Percentiles rank a stretch among this genome's conserved stretches.
Evolutionary conservation across 352 stramenopile species (phyloP).

Genomic region (Thraustochytrium sp.): DNA sequence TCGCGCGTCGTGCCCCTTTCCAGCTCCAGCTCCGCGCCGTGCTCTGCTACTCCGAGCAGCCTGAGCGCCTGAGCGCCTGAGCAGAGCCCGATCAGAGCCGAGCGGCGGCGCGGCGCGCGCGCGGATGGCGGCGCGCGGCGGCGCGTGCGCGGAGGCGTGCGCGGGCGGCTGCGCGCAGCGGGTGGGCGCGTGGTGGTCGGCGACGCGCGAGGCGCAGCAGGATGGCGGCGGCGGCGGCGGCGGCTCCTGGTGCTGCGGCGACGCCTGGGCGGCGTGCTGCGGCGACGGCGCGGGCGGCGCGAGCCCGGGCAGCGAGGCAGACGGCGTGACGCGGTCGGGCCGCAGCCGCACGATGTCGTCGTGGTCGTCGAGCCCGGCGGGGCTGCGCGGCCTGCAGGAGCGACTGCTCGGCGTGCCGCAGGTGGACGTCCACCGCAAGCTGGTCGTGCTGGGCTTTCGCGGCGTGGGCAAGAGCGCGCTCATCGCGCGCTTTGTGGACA

Average conservation of each 20-base stretch:
- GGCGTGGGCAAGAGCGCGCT: slow-evolving; percentile 80
- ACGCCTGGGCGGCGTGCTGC: no score
- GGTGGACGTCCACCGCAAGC: slow-evolving; percentile 61
- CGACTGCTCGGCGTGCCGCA: not conserved
- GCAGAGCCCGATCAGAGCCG: no score
- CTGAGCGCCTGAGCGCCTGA: no score
- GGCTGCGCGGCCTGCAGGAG: not conserved
- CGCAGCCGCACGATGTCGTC: not conserved
- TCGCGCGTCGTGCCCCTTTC: no score
- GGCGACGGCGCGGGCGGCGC: not conserved
- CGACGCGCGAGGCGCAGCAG: not conserved
- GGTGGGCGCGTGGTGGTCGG: not conserved
- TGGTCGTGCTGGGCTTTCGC: slow-evolving; percentile 74
- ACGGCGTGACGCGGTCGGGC: not conserved
- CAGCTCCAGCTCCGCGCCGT: no score
- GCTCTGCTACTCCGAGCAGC: no score
- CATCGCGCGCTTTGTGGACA: slow-evolving; percentile 79
- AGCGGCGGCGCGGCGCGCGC: no score
- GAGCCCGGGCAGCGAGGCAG: not conserved
- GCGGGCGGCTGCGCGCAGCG: no score
- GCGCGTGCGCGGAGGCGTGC: not conserved
- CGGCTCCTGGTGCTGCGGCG: not conserved
- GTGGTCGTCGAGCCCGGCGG: slow-evolving; percentile 30
- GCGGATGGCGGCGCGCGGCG: not conserved
- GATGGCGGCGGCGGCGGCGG: not conserved